A percentile compares a stretch with the other conserved stretches of the same genome.
Evolutionary conservation across 192 early-diverging fungal species (phyloP).

Genomic region (Backusella liffmaniae): DNA sequence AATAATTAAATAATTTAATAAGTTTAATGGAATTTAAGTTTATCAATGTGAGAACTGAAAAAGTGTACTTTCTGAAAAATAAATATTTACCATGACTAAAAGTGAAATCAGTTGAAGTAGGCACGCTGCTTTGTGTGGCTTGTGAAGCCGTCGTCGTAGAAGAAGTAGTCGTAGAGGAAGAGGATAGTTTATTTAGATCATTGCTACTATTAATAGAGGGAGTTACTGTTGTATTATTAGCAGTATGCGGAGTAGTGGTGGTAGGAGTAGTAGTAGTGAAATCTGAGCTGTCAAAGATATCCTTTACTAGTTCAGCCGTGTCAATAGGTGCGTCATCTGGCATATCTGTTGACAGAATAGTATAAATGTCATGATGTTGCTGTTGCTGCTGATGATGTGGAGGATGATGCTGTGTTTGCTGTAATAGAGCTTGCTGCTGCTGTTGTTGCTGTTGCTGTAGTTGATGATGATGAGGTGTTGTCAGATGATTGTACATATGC

Average conservation of each 20-base stretch:
- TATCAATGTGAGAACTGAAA: background rate
- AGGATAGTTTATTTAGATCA: background rate
- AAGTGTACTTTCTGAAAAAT: no score
- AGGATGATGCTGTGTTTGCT: background rate
- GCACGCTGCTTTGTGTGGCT: background rate
- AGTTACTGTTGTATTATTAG: background rate
- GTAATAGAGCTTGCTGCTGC: background rate
- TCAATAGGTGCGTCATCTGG: constrained; percentile 12
- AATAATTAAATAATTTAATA: background rate
- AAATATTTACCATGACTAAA: constrained; percentile 10
- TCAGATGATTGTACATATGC: background rate
- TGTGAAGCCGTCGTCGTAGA: background rate
- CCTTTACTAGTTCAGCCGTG: constrained; percentile 5
- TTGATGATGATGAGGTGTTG: background rate
- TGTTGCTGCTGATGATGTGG: background rate
- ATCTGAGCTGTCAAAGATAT: constrained; percentile 7
- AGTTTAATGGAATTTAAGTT: background rate
- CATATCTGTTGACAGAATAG: constrained; percentile 2
- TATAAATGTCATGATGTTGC: background rate
- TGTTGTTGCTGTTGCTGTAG: background rate
- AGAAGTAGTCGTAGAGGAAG: background rate
- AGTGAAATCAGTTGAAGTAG: constrained; percentile 9
- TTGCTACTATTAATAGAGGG: background rate
- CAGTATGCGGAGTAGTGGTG: background rate
- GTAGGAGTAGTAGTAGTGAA: background rate